These are phyloP conservation scores for Gnomoniopsis smithogilvyi DNA, from an alignment of 2,329 filamentous ascomycete genomes.

Conservation along the genomic window DNA sequence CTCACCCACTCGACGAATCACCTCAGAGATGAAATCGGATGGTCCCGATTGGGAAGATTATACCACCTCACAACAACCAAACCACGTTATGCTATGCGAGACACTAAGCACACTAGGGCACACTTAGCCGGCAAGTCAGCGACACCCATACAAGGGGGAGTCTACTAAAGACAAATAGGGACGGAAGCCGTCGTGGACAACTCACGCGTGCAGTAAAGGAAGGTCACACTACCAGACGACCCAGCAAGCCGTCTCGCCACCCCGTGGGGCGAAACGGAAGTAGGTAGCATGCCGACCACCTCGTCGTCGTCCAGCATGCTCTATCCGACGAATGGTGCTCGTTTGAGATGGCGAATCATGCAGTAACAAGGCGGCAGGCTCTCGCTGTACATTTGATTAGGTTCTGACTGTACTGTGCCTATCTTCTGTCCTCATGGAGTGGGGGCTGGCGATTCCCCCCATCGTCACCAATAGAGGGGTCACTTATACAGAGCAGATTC, in stretches of 20 bases:
- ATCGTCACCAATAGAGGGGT: too few species aligned
- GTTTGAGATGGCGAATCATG: too few species aligned
- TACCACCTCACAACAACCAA: neutral
- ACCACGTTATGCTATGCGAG: neutral
- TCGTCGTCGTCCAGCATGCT: neutral
- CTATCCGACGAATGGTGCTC: too few species aligned
- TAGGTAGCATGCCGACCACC: neutral
- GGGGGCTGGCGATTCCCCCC: too few species aligned
- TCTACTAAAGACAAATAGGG: slow-evolving; percentile 11
- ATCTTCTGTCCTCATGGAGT: too few species aligned
- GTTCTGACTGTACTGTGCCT: slow-evolving; percentile 5
- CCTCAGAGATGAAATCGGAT: slow-evolving; percentile 2
- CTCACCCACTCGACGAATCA: slow-evolving; percentile 4
- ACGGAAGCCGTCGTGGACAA: slow-evolving; percentile 13
- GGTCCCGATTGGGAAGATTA: neutral
- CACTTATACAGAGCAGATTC: too few species aligned
- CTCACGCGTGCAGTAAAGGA: slow-evolving; percentile 19
- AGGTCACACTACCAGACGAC: slow-evolving; percentile 20
- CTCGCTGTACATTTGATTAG: neutral
- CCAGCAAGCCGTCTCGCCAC: slow-evolving; percentile 17
- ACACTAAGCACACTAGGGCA: neutral
- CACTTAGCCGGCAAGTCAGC: neutral
- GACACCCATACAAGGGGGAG: neutral
- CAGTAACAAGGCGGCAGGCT: too few species aligned
- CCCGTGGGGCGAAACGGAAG: neutral